phyloP scores from a whole-genome alignment of 2,329 filamentous ascomycete genomes.

The Colletotrichum zoysiae region DNA sequence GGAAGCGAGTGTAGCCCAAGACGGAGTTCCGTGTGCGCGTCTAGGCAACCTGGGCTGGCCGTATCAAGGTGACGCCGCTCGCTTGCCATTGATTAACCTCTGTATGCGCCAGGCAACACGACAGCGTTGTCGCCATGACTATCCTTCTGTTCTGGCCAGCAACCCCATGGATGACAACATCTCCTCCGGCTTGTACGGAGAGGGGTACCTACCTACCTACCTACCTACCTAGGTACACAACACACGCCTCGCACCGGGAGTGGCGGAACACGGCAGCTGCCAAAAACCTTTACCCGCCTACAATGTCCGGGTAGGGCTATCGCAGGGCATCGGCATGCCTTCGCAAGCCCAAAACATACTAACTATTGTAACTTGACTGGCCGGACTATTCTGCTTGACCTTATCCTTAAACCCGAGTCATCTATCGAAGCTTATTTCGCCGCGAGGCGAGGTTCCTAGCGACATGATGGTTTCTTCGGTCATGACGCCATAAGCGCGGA shows the following conservation, averaged over 20 bases:
- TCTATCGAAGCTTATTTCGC: slow-evolving; percentile 25
- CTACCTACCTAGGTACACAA: too few species aligned
- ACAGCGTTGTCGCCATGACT: slow-evolving; percentile 10
- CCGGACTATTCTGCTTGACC: not conserved
- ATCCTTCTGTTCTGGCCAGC: too few species aligned
- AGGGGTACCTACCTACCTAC: too few species aligned
- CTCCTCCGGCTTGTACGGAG: not conserved
- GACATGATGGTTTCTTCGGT: slow-evolving; percentile 16
- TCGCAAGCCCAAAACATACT: slow-evolving; percentile 8
- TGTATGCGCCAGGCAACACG: slow-evolving; percentile 13
- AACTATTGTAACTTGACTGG: slow-evolving; percentile 4
- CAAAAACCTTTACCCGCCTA: slow-evolving; percentile 16
- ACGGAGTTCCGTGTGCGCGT: slow-evolving; percentile 12
- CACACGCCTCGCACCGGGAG: too few species aligned
- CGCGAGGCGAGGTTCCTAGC: not conserved
- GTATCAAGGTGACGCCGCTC: not conserved
- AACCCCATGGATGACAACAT: not conserved
- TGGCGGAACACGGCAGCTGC: slow-evolving; percentile 21
- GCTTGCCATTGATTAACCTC: not conserved
- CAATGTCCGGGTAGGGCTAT: slow-evolving; percentile 23
- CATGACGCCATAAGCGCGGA: slow-evolving; percentile 40
- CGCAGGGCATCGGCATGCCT: slow-evolving; percentile 11
- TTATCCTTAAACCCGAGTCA: not conserved
- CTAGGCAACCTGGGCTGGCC: slow-evolving; percentile 4
- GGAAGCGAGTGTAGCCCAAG: slow-evolving; percentile 4